These are phyloP conservation scores for Cutaneotrichosporon sp. DNA, from an alignment of 1,284 basidiomycete species.

Conservation along the genomic window DNA sequence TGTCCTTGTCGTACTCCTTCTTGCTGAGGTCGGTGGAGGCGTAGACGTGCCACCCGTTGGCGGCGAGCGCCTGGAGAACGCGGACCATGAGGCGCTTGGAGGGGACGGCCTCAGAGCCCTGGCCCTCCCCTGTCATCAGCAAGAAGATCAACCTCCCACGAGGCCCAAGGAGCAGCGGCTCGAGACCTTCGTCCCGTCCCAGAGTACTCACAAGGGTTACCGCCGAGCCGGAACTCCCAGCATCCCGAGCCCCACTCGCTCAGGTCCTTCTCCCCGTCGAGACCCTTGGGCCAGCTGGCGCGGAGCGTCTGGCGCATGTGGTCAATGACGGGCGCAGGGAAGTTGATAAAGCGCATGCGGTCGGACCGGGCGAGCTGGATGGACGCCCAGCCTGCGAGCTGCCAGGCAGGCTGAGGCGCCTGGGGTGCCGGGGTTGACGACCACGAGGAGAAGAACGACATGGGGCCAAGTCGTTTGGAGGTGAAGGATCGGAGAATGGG, in stretches of 20 bases:
- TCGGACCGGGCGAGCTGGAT: conserved; percentile 8
- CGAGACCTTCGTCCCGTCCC: too few relatives aligned
- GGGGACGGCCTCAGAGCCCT: conserved; percentile 37
- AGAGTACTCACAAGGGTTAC: conserved; percentile 37
- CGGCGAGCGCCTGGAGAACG: conserved; percentile 31
- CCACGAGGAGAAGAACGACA: too few relatives aligned
- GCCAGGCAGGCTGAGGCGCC: too few relatives aligned
- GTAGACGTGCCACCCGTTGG: conserved; percentile 40
- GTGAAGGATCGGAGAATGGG: too few relatives aligned
- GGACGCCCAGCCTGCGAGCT: not conserved
- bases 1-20: conserved; percentile 44
- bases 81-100: conserved; percentile 40
- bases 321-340: not conserved
- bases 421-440: too few relatives aligned
- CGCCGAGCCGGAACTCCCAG: conserved; percentile 43
- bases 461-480: too few relatives aligned
- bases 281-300: conserved; percentile 33
- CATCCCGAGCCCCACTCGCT: not conserved
- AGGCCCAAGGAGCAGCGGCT: too few relatives aligned
- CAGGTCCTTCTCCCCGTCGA: conserved; percentile 26
- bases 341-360: conserved; percentile 14
- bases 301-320: conserved; percentile 1
- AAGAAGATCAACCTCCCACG: too few relatives aligned
- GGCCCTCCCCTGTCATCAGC: conserved; percentile 37
- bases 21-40: conserved; percentile 38